Evolutionary conservation across 495 filamentous ascomycete species (phyloP), one percentile per base, ranked within the genome.

Genomic region (Xylaria acuta): DNA sequence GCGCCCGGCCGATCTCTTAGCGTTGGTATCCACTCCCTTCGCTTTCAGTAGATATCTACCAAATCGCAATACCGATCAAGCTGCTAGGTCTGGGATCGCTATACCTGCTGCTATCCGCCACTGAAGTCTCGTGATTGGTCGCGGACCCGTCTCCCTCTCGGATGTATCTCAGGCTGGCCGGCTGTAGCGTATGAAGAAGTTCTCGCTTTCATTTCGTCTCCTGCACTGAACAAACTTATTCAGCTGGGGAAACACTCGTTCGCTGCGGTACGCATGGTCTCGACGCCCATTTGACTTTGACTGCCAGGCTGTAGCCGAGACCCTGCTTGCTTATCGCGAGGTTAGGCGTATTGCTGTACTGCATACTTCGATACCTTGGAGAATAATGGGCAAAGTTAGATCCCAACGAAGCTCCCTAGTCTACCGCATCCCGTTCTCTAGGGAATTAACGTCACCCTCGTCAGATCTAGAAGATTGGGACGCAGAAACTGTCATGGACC

Each of bases 381-480:
- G 77, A 81, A 84, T 80, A 79, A 86, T 85, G 83, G 77, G 80
- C 78, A 83, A 63, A 64, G 74, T 84, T 75, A 81, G 80, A 73
- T 78, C 81, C 76, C 77, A 81, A 78, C 73, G 77, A 81, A 81
- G 75, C 66, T 83, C 83, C 71, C 81, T 83, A 67, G 75, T 78
- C 65, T 79, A 80, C 43, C 77, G 80, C 59, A 80, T 72, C 73
- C 80, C 80, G 51, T 78, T 79, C 60, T 78, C 77, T 53, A 75
- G 78, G 74, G 82, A 79, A 74, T 67, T 76, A 66, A 80, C 84
- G 59, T 79, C 82, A 59, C 75, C 82, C 45, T 78, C 82, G 41
- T 81, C 80, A 12, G 79, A 82, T 77, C 76, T 78, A 25, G 80
- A 81, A 73, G 80, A 83, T 76, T 78, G 76, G 72, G 83, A 84